Base-by-base conservation (phyloP, 31 red algal species). In the Pterothamnion heteromorphum region DNA sequence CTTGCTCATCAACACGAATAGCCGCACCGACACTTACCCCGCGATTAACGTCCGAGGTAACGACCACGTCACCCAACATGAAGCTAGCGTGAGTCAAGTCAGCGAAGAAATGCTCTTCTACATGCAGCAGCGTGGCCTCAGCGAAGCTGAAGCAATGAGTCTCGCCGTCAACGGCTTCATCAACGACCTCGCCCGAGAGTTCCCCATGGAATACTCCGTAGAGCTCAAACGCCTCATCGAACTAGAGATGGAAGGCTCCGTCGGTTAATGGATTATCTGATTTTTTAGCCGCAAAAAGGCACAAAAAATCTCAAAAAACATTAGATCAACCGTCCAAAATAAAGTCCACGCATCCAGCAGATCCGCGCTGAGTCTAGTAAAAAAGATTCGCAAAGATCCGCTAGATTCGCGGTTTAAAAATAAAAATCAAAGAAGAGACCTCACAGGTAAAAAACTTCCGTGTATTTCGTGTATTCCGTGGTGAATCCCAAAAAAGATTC, bases 21-120 rank as follows among this genome's bases (percentile, higher is more conserved):
- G 51, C 51, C 51, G 51, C 51, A 64, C 51, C n/a, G 51, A 64
- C 51, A 64, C 51, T n/a, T 64, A 64, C n/a, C 51, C 51, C 51
- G 51, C 51, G 51, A 64, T 64, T 64, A 18, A 9, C 14, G 51
- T 64, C 14, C 9, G n/a, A 64, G 51, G 51, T 18, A 64, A 64
- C 51, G 14, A 64, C 14, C 51, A 64, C 51, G 51, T 64, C 51
- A 64, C 51, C 51, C 51, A 64, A 72, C 94, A 95, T 87, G 94
- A 93, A 37, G 94, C 94, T 35, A 94, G 92, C n/a, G 86, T 95
- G 35, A 37, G 84, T 14, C 43, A 95, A n/a, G 28, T 95, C 18
- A 43, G 91, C 5, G 92, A 95, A 86, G 93, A 92, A 44, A 89
- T 94, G 43, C 28, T 95, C 3, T 95, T 95, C 4, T 95, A 95